Evolutionary conservation across 148 eudicot genomes (phyloP), one percentile per base, ranked within the genome.

Genomic region (Rhododendron ovatum): DNA sequence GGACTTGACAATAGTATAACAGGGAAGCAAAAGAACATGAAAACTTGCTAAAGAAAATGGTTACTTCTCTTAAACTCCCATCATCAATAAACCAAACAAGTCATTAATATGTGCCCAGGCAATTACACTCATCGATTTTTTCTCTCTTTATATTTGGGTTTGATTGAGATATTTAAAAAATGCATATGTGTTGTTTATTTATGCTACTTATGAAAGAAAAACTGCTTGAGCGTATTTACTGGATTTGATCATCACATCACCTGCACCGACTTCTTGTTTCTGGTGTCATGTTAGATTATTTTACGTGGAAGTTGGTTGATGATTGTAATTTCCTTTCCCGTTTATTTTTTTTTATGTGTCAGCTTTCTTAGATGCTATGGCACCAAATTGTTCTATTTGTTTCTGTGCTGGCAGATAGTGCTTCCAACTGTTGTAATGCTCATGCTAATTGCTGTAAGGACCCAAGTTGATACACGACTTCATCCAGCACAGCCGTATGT

Each of bases 401-500:
- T 53, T 85, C 69, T 88, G 47, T 69, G 24, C 86, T 91, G 69
- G 84, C 92, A 97, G 99, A 91, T 97, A 89, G 90, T 97, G 86
- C 95, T 97, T 84, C 99, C 99, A 2, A 91, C 98, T 61, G 85
- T 91, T 83, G 96, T 97, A 87, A 93, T 97, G 99, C 90, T 97
- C 93, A 91, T 97, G 98, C 89, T 97, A 90, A 94, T 97, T 55
- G 99, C 95, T 89, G 92, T 97, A 82, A 91, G 98, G 81, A 93
- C 94, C 50, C 95, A 87, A 91, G 96, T 93, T 91, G 98, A 97
- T 88, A 94, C 96, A 26, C 93, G 85, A 71, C 85, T 93, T 81
- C 99, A 97, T 89, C 94, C 95, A 87, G 95, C 95, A 12, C 94
- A 97, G 79, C 89, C 98, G 99, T 97, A 95, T 85, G 98, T 80